Conservation (phyloP, 108 stramenopile genomes). For the Conticribra weissflogii region DNA sequence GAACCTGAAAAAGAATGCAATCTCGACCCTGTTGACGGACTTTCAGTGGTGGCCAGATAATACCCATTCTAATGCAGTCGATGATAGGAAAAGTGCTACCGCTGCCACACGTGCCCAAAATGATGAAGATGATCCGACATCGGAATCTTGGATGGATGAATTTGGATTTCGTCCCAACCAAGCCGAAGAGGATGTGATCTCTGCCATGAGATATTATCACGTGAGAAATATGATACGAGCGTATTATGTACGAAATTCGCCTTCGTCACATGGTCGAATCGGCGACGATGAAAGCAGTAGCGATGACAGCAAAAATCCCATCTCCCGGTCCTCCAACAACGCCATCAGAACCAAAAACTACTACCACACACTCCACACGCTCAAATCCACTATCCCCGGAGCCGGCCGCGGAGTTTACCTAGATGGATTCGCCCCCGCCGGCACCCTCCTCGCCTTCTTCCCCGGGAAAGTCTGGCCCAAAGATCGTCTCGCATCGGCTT, state of each 20-base stretch:
- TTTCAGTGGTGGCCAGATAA: slow-evolving; percentile 46
- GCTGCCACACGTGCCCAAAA: slow-evolving; percentile 9
- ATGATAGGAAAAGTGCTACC: neutral
- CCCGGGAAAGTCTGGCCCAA: slow-evolving; percentile 84
- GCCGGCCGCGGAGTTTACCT: slow-evolving; percentile 86
- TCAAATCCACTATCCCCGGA: slow-evolving; percentile 70
- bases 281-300: neutral
- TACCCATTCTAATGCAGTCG: no score
- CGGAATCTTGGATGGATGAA: slow-evolving; percentile 22
- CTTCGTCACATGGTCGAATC: slow-evolving; percentile 9
- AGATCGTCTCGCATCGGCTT: slow-evolving; percentile 55
- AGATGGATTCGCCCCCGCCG: slow-evolving; percentile 78
- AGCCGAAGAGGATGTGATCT: slow-evolving; percentile 33
- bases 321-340: no score
- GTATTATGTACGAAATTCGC: slow-evolving; percentile 48
- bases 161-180: slow-evolving; percentile 53
- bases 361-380: slow-evolving; percentile 53
- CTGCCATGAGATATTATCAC: slow-evolving; percentile 78
- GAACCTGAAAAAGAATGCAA: slow-evolving; percentile 57
- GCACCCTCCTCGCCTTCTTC: slow-evolving; percentile 80
- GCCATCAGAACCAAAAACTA: neutral
- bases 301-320: neutral
- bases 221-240: slow-evolving; percentile 71
- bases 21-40: slow-evolving; percentile 49
- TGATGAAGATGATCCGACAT: slow-evolving; percentile 25